Evolutionary conservation across 2,329 filamentous ascomycete species (phyloP).

Genomic region (Neofusicoccum ribis): DNA sequence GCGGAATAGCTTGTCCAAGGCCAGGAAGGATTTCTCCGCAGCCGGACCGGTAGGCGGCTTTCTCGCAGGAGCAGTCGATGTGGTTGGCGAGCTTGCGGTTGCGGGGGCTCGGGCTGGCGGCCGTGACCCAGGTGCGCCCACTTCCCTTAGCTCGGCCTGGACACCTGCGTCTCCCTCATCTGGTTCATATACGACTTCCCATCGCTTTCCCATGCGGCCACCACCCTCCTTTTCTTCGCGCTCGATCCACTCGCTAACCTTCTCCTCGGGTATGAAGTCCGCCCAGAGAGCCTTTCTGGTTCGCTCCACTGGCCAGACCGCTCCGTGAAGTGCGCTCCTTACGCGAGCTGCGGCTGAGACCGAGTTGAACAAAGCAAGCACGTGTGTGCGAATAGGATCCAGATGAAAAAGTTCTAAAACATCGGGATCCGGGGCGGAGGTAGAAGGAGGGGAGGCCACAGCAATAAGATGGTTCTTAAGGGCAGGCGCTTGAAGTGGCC

Average conservation of each 20-base stretch:
- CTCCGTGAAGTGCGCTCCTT: slow-evolving; percentile 72
- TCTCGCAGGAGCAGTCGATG: background rate
- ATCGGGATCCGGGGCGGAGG: slow-evolving; percentile 51
- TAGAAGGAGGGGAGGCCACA: slow-evolving; percentile 63
- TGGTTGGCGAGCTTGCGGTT: background rate
- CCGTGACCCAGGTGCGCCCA: slow-evolving; percentile 25
- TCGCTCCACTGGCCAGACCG: slow-evolving; percentile 83
- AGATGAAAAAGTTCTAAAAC: slow-evolving; percentile 72
- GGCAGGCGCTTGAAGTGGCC: slow-evolving; percentile 69
- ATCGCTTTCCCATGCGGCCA: slow-evolving; percentile 53
- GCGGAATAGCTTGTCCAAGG: slow-evolving; percentile 61
- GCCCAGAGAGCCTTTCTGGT: slow-evolving; percentile 82
- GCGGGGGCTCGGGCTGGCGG: slow-evolving; percentile 15
- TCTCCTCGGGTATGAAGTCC: slow-evolving; percentile 82
- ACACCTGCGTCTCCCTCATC: slow-evolving; percentile 33
- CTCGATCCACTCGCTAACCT: slow-evolving; percentile 72
- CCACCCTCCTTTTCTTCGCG: slow-evolving; percentile 57
- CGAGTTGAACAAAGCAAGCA: slow-evolving; percentile 72
- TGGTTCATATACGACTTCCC: slow-evolving; percentile 68
- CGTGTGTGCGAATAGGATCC: slow-evolving; percentile 84
- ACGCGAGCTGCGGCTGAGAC: slow-evolving; percentile 73
- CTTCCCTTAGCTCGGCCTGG: slow-evolving; percentile 58
- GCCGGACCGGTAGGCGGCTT: slow-evolving; percentile 22
- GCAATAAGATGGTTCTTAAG: slow-evolving; percentile 69
- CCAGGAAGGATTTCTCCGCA: slow-evolving; percentile 46